Evolutionary conservation across 192 early-diverging fungal species (phyloP), one percentile per base, ranked within the genome.

Genomic region (Cladochytrium replicatum): DNA sequence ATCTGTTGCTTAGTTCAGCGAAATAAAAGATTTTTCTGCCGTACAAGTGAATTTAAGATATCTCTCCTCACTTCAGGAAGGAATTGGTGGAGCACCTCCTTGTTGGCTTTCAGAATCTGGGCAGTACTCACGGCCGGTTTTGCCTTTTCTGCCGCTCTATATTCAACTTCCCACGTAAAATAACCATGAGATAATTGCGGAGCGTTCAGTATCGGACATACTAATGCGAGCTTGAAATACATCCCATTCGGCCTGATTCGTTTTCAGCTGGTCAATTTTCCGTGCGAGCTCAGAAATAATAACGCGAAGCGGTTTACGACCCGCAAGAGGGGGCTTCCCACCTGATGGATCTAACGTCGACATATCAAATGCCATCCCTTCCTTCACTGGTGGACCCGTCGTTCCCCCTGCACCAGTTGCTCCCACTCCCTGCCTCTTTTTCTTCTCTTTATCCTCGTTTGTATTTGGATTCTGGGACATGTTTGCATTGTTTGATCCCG

Each of bases 241-340:
- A 40, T 77, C 74, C 74, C 74, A 77, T 31, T 77, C 67, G 8
- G 49, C 45, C 28, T 71, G 74, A 44, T 73, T 77, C 5, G 44
- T 66, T 38, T 69, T 72, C 2, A 77, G 52, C 9, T 30, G 48
- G 17, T 73, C 64, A 11, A 77, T 73, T 2, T 66, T 52, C 52
- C 73, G 72, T 23, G 50, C 55, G 6, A 77, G 43, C 6, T 77
- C 74, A 19, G 54, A 57, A n/a, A 48, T 62, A 39, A 77, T 77
- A 6, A 67, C 47, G 11, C 71, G 55, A 1, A 77, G 56, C 1
- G 74, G 74, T 51, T 73, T 77, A 32, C 74, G 47, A 6, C 74
- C 69, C 11, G 54, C 67, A 21, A 66, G 52, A 9, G 31, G 32
- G 8, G 29, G 29, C n/a, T 21, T 24, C 6, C 32, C 38, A 9